Base-by-base conservation (phyloP, 2,329 filamentous ascomycete species). In the Penicillium sp. region DNA sequence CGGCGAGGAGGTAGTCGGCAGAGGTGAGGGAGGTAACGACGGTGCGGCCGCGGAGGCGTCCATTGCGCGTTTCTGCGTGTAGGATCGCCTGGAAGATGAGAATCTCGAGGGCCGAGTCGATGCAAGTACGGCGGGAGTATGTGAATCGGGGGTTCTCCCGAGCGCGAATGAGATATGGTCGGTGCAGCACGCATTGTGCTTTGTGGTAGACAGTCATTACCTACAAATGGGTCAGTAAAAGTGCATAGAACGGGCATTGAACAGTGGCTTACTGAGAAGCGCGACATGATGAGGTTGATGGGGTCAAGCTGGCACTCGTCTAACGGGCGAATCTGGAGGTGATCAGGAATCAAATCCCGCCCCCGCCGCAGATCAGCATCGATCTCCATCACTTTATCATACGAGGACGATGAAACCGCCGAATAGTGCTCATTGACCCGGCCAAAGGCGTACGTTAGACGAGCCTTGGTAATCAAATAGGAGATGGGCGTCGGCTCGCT, bases 201-300 rank as follows among this genome's bases (percentile, higher is more conserved):
- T 96, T 97, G 66, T 96, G 88, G 73, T 93, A 96, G 5, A 97
- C 80, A 54, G 95, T 89, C 64, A 95, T 91, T 35, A 97, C 69
- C 77, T 79, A 53, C 45, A 51, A 53, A 51, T 49, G 13, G 10
- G 47, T 69, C 49, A 71, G 67, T 53, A 54, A 30, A 38, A 30
- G 58, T 12, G 15, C 12, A 19, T 28, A 35, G 35, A 19, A n/a
- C 10, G 8, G 19, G 2, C 30, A 12, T 33, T 19, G 3, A 13
- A 17, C 9, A 6, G 17, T 12, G 3, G 67, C 72, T 69, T 73
- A 80, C 81, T 60, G 90, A 91, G 74, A 93, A 93, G 30, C 93
- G 88, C 56, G 93, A 90, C 81, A 96, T 90, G 61, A 97, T 86
- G 35, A 89, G 71, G 24, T 84, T 84, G 2, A 85, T 82, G 0